A percentile compares a stretch with the other conserved stretches of the same genome.
Conservation (phyloP, 306 rosid species). For the Rosa rugosa region DNA sequence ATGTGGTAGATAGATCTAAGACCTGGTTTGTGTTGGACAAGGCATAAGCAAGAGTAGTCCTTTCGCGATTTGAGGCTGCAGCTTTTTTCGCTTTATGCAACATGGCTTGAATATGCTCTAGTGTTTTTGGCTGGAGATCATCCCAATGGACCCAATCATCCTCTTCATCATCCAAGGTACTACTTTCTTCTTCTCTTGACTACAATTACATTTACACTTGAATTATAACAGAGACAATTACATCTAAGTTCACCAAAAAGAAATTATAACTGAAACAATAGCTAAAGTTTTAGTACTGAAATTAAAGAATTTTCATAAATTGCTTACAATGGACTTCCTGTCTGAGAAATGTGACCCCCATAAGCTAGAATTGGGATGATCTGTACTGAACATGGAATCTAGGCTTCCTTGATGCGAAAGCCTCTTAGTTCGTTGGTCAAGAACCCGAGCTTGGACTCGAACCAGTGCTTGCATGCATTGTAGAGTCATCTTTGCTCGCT, state of each 20-base stretch:
- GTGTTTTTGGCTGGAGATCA: conserved; percentile 18
- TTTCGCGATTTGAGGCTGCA: conserved; percentile 34
- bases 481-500: conserved; percentile 47
- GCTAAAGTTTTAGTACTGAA: background rate
- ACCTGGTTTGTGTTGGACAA: conserved; percentile 45
- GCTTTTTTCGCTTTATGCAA: conserved; percentile 36
- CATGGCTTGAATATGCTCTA: conserved; percentile 35
- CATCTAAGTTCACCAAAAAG: background rate
- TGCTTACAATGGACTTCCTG: conserved; percentile 35
- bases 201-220: conserved; percentile 15
- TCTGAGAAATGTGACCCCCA: conserved; percentile 26
- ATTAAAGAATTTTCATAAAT: background rate
- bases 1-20: conserved; percentile 1
- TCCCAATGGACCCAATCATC: conserved; percentile 37
- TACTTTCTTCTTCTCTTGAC: conserved; percentile 46
- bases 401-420: conserved; percentile 36
- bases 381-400: conserved; percentile 23
- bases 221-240: background rate
- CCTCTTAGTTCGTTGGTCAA: conserved; percentile 38
- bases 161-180: conserved; percentile 11
- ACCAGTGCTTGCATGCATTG: conserved; percentile 60
- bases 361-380: conserved; percentile 21
- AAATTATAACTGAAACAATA: background rate
- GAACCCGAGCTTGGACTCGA: conserved; percentile 46
- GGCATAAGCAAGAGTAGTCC: conserved; percentile 41